Conservation (phyloP, 352 stramenopile genomes). For the Phytophthora crassamura region DNA sequence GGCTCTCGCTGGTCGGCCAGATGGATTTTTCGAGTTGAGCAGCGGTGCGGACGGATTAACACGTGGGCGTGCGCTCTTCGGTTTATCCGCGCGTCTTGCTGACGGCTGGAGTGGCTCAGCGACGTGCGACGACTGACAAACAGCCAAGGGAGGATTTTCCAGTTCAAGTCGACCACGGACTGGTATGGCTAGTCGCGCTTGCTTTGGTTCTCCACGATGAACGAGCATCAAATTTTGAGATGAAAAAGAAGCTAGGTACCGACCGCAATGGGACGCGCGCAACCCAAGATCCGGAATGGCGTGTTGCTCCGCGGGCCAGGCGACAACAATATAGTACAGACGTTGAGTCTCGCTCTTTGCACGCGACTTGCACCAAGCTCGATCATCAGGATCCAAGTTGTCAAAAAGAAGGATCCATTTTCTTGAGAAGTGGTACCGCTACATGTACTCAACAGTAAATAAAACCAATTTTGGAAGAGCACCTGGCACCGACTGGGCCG, state of each 20-base stretch:
- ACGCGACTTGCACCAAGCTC: no score
- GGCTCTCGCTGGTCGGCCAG: conserved; percentile 8
- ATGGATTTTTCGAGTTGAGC: conserved; percentile 23
- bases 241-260: conserved; percentile 5
- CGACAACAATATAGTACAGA: no score
- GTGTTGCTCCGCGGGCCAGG: background rate
- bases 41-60: background rate
- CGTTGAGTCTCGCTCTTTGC: no score
- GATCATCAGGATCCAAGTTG: no score
- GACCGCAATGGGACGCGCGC: background rate
- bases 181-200: conserved; percentile 23
- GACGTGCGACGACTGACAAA: conserved; percentile 1
- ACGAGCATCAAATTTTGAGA: conserved; percentile 13
- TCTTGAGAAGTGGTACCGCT: no score
- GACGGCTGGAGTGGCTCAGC: background rate
- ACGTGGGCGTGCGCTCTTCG: background rate
- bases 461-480: no score
- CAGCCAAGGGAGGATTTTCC: conserved; percentile 14
- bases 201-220: background rate
- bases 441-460: no score
- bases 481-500: no score
- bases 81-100: conserved; percentile 8
- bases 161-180: background rate
- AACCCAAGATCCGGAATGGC: conserved; percentile 12
- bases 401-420: no score